Percentiles rank a stretch among this genome's conserved stretches.
These are phyloP conservation scores for Luvunga scandens DNA, from an alignment of 345 rosid genomes.

Conservation along the genomic window DNA sequence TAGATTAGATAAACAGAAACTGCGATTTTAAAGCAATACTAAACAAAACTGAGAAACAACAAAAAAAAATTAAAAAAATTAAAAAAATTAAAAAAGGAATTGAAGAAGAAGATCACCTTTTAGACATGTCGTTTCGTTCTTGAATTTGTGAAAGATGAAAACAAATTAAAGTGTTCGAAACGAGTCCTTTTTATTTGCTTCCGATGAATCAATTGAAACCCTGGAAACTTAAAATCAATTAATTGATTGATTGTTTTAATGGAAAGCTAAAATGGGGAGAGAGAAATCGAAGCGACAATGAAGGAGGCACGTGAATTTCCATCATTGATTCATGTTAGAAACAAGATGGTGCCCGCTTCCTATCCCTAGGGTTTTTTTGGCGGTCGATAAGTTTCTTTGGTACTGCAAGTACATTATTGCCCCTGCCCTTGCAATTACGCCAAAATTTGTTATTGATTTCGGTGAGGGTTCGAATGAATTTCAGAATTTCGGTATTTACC, in stretches of 20 bases:
- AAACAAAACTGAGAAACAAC: neutral
- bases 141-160: neutral
- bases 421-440: neutral
- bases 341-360: neutral
- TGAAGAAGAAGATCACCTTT: neutral
- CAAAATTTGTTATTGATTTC: too few species aligned
- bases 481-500: too few species aligned
- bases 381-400: neutral
- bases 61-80: neutral
- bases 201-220: constrained; percentile 10
- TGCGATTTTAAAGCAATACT: neutral
- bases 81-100: too few species aligned
- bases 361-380: constrained; percentile 18
- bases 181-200: neutral
- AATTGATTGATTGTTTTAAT: neutral
- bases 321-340: constrained; percentile 8
- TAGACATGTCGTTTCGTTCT: neutral
- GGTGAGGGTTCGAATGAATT: too few species aligned
- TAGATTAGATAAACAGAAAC: neutral
- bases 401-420: neutral
- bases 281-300: constrained; percentile 9
- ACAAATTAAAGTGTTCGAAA: neutral
- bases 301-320: constrained; percentile 13
- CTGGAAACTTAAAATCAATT: neutral
- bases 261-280: constrained; percentile 3